Evolutionary conservation across 495 filamentous ascomycete species (phyloP).

Genomic region (Ramalina peruviana): DNA sequence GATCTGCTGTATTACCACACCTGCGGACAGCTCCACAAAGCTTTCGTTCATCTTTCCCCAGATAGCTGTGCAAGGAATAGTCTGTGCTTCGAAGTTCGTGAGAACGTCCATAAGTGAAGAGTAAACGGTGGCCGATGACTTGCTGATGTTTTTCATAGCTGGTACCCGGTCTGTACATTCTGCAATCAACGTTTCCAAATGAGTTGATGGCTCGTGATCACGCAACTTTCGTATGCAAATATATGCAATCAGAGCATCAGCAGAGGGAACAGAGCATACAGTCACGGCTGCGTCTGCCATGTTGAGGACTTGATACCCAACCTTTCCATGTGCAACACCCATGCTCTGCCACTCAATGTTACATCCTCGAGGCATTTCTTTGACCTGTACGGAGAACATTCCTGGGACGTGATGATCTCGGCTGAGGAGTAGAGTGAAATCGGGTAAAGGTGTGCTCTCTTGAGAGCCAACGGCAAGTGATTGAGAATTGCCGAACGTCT

Average conservation of each 20-base stretch:
- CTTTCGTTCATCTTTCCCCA: conserved; percentile 28
- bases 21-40: conserved; percentile 22
- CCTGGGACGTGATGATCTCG: conserved; percentile 32
- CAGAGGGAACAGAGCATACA: not conserved
- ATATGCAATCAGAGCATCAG: not conserved
- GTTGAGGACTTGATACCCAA: conserved; percentile 2
- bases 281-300: not conserved
- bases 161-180: too few relatives aligned
- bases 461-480: not conserved
- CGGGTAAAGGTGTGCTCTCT: conserved; percentile 1
- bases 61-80: conserved; percentile 33
- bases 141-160: too few relatives aligned
- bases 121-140: conserved; percentile 6
- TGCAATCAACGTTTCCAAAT: too few relatives aligned
- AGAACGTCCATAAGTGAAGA: conserved; percentile 6
- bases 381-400: conserved; percentile 59
- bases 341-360: conserved; percentile 62
- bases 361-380: conserved; percentile 51
- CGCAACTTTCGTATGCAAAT: not conserved
- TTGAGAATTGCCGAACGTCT: conserved; percentile 34
- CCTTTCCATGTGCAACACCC: conserved; percentile 22
- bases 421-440: conserved; percentile 16
- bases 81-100: conserved; percentile 19
- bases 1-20: conserved; percentile 22
- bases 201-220: not conserved